Conservation (phyloP, 1,139 yeast genomes). For the Debaryomyces singareniensis region DNA sequence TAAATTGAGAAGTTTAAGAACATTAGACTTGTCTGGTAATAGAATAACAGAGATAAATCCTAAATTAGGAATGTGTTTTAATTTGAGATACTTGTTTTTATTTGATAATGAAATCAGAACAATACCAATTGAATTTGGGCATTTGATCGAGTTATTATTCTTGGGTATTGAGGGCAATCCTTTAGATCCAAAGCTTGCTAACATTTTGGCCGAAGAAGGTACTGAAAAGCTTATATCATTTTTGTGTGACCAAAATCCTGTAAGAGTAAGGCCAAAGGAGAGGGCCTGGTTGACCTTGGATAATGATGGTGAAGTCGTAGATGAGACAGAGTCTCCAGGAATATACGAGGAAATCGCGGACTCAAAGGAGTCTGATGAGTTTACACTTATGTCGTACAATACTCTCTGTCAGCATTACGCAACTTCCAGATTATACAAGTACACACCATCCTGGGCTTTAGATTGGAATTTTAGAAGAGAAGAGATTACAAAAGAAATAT, state of each 20-base stretch:
- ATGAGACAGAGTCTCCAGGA: conserved; percentile 24
- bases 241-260: conserved; percentile 78
- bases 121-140: conserved; percentile 83
- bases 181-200: conserved; percentile 57
- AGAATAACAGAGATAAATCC: conserved; percentile 63
- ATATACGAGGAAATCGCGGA: conserved; percentile 19
- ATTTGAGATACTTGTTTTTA: conserved; percentile 72
- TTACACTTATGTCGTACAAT: conserved; percentile 82
- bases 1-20: conserved; percentile 66
- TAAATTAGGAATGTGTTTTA: conserved; percentile 78
- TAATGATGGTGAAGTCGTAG: conserved; percentile 63
- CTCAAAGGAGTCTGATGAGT: conserved; percentile 28
- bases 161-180: conserved; percentile 95
- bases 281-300: conserved; percentile 79
- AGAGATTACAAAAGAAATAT: conserved; percentile 64
- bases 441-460: conserved; percentile 96
- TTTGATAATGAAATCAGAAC: conserved; percentile 79
- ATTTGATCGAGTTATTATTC: conserved; percentile 75
- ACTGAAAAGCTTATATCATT: conserved; percentile 76
- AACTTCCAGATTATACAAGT: conserved; percentile 83
- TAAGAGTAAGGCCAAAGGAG: conserved; percentile 56
- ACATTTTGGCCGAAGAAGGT: conserved; percentile 73
- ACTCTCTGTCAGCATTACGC: conserved; percentile 95
- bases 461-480: conserved; percentile 90
- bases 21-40: conserved; percentile 82